Evolutionary conservation across 1,139 yeast genomes (phyloP).

Genomic region (Casaregolazyma suthepensis): DNA sequence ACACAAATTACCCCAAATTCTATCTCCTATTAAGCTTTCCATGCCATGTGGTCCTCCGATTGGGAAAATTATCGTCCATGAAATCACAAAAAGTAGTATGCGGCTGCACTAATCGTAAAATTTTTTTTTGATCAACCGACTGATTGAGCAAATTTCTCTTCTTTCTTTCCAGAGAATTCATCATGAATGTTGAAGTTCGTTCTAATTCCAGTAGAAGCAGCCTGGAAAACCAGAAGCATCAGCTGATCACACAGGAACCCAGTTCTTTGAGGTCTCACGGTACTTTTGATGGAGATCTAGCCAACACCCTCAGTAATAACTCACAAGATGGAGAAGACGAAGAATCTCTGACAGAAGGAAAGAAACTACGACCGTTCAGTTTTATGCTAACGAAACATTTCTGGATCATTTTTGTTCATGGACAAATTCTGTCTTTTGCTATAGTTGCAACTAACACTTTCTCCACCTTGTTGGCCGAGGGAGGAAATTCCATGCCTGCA

Average conservation of each 20-base stretch:
- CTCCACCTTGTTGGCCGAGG: slow-evolving; percentile 35
- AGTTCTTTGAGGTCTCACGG: background rate
- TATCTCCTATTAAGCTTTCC: background rate
- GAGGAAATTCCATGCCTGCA: slow-evolving; percentile 39
- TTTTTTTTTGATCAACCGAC: background rate
- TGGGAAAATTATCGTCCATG: background rate
- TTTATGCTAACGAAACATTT: slow-evolving; percentile 34
- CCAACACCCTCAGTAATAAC: background rate
- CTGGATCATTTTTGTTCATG: slow-evolving; percentile 38
- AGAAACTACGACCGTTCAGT: slow-evolving; percentile 22
- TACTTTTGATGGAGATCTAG: background rate
- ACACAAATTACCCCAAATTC: background rate
- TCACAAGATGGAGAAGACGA: background rate
- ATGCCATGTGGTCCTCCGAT: background rate
- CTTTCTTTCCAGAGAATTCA: background rate
- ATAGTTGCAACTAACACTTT: slow-evolving; percentile 40
- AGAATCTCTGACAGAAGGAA: background rate
- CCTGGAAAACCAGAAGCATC: background rate
- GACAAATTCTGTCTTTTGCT: slow-evolving; percentile 38
- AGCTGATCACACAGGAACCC: background rate
- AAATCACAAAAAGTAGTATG: background rate
- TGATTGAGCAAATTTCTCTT: background rate
- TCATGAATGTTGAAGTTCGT: background rate
- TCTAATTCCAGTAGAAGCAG: background rate
- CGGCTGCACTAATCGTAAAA: background rate